Conservation (phyloP, 139 green algal genomes). For the Coelastrella sp. region DNA sequence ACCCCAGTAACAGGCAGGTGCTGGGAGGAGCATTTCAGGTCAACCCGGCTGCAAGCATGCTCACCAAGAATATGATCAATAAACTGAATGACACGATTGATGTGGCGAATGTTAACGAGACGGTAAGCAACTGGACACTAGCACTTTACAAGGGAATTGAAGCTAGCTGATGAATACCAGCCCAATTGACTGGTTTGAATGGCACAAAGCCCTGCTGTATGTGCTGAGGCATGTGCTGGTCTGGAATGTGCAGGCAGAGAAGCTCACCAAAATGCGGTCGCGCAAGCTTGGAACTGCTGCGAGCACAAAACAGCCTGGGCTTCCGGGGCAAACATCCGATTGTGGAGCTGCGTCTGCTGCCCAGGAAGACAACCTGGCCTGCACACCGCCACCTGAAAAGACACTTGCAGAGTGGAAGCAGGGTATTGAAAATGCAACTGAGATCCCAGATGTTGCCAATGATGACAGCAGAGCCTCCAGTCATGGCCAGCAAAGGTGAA, state of each 20-base stretch:
- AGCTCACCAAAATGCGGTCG: conserved; percentile 23
- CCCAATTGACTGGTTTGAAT: neutral
- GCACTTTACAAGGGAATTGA: too few species aligned
- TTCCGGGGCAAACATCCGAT: neutral
- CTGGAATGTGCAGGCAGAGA: conserved; percentile 38
- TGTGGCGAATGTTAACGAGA: conserved; percentile 71
- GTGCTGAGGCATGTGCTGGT: neutral
- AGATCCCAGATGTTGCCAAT: neutral
- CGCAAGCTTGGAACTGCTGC: neutral
- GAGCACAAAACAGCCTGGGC: neutral
- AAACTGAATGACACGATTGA: conserved; percentile 79
- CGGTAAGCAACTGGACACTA: conserved; percentile 33
- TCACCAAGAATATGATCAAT: conserved; percentile 62
- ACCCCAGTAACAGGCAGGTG: conserved; percentile 67
- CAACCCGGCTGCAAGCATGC: conserved; percentile 38
- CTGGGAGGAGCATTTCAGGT: conserved; percentile 60
- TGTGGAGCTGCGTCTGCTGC: too few species aligned
- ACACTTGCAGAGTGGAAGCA: too few species aligned
- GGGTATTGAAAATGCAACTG: too few species aligned
- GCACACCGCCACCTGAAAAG: too few species aligned
- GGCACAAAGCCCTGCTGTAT: neutral
- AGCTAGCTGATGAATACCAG: neutral
- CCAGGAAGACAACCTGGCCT: too few species aligned
- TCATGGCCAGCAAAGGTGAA: neutral
- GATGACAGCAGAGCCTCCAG: neutral